Conservation (phyloP, 768 basidiomycete genomes). For the Lyophyllum shimeji region DNA sequence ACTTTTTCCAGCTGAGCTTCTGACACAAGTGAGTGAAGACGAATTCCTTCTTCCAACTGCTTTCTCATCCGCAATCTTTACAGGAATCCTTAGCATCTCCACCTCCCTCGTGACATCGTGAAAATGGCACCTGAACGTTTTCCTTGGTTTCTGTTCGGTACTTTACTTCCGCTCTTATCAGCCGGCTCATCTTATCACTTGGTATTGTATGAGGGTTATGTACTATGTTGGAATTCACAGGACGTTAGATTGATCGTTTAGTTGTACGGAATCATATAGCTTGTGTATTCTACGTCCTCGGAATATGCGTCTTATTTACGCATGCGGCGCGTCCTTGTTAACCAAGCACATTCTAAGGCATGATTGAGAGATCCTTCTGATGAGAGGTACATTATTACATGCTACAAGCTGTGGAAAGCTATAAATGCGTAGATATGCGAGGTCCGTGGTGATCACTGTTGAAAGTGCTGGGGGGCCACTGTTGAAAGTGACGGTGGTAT, state of each 20-base stretch:
- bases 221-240: constrained; percentile 4
- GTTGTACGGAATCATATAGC: constrained; percentile 15
- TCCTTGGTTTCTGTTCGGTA: background rate
- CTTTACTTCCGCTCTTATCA: constrained; percentile 3
- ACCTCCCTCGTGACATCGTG: constrained; percentile 45
- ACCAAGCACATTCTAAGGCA: background rate
- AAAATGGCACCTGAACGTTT: background rate
- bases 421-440: constrained; percentile 5
- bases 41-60: background rate
- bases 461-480: constrained; percentile 25
- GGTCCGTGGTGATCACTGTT: constrained; percentile 20
- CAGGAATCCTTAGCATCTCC: constrained; percentile 72
- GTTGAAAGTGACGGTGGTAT: constrained; percentile 27
- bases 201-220: constrained; percentile 2
- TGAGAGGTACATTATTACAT: constrained; percentile 13
- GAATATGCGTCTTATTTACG: constrained; percentile 4
- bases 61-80: constrained; percentile 13
- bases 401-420: constrained; percentile 21
- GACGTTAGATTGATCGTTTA: constrained; percentile 5
- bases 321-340: background rate
- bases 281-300: constrained; percentile 12
- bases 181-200: constrained; percentile 3
- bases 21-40: constrained; percentile 52
- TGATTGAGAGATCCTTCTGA: background rate
- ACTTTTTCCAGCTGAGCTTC: constrained; percentile 46